A percentile compares a stretch with the other conserved stretches of the same genome.
Conservation (phyloP, 169 alveolate species). For the Amoebophrya sp. region DNA sequence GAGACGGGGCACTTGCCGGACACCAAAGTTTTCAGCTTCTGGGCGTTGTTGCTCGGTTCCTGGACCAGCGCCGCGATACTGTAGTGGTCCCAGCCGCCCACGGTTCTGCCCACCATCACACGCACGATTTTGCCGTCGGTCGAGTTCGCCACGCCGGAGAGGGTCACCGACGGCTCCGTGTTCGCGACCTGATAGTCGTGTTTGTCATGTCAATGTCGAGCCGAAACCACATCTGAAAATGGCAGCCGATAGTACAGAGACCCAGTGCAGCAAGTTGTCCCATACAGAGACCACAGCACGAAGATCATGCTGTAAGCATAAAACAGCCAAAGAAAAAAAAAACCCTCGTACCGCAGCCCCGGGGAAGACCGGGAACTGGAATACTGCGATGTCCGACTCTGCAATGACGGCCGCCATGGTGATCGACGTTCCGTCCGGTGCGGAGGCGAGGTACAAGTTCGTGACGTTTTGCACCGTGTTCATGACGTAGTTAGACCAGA, state of each 20-base stretch:
- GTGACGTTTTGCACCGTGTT: background rate
- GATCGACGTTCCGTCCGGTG: background rate
- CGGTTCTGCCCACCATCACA: background rate
- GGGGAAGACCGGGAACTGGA: background rate
- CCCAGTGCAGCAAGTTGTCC: no score
- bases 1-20: background rate
- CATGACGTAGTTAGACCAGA: background rate
- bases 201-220: no score
- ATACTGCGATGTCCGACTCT: background rate
- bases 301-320: no score
- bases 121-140: background rate
- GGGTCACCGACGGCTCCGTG: no score
- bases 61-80: background rate
- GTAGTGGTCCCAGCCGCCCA: background rate
- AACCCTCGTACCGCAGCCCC: background rate
- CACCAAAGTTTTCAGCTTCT: background rate
- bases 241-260: no score
- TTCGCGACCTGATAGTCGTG: no score
- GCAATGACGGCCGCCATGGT: background rate
- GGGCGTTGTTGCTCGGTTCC: background rate
- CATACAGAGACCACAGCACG: no score
- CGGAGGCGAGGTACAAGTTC: background rate
- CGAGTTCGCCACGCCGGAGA: background rate
- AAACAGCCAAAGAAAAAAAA: no score
- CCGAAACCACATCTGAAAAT: no score